phyloP scores from a whole-genome alignment of 2,329 filamentous ascomycete species.

The Colletotrichum tropicale region DNA sequence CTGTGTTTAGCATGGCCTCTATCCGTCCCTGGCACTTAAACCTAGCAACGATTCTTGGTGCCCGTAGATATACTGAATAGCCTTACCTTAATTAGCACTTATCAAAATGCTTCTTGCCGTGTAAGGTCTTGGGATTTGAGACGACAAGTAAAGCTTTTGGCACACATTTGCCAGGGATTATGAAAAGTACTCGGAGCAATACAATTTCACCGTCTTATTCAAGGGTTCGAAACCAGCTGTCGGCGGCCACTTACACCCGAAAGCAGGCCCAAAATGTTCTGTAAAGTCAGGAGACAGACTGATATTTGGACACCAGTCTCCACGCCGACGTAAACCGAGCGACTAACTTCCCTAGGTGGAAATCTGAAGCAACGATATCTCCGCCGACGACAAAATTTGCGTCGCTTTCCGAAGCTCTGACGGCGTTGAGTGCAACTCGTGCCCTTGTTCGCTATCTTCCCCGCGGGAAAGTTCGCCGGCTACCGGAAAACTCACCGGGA shows the following conservation, averaged over 20 bases:
- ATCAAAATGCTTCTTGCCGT: too few species aligned
- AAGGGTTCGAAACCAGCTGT: neutral
- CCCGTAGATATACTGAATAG: too few species aligned
- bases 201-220: neutral
- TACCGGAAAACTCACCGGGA: neutral
- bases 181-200: too few species aligned
- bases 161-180: too few species aligned
- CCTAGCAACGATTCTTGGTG: too few species aligned
- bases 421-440: neutral
- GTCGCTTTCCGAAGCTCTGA: neutral
- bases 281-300: neutral
- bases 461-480: neutral
- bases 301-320: neutral
- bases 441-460: neutral
- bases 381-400: neutral
- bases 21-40: too few species aligned
- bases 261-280: neutral
- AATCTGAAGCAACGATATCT: neutral
- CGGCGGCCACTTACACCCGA: neutral
- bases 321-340: neutral
- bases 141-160: too few species aligned
- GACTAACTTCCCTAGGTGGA: accelerated
- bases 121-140: too few species aligned
- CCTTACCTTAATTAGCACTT: too few species aligned
- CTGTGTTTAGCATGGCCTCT: too few species aligned